Base-by-base conservation (phyloP, 495 filamentous ascomycete genomes). In the Xylaria longipes region DNA sequence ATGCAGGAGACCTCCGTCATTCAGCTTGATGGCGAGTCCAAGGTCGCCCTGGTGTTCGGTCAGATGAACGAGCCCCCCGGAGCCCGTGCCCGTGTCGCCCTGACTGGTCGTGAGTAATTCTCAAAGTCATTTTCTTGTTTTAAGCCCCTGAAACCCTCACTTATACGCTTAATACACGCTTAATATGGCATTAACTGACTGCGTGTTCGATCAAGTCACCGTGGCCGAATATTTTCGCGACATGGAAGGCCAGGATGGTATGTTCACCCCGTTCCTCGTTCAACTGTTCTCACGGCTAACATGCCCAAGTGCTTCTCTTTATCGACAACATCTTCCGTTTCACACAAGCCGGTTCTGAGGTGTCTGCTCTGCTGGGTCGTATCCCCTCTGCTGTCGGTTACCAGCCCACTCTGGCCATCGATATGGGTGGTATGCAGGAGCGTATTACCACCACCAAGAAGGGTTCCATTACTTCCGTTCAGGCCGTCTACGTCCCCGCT, bases 311-410 rank as follows among this genome's bases (percentile, higher is more conserved):
- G 92, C 91, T 97, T 82, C 93, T 97, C 85, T 97, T 95, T 89
- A 98, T 98, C 86, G 96, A 98, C 93, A 99, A 99, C 90, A 98
- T 99, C 86, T 98, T 98, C 93, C 94, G 96, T 82, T 99, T 99
- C 93, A 99, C 96, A 79, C 97, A 99, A 88, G 96, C 96, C 84
- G 96, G 96, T 94, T 98, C 96, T 81, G 96, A 99, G 88, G 96
- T 99, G 91, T 98, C 97, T 87, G 96, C 96, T 81, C 90, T 99
- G 82, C 91, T 99, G 68, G 96, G 96, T 89, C 96, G 96, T 94
- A 99, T 99, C 82, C 96, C 96, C 84, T 99, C 96, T 89, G 96
- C 96, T 82, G 96, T 99, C 92, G 96, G 96, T 91, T 99, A 99
- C 89, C 96, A 99, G 86, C 96, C 96, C 81, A 99, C 96, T 74